phyloP scores from a whole-genome alignment of 169 alveolate genomes.

The Eimeria tenella region DNA sequence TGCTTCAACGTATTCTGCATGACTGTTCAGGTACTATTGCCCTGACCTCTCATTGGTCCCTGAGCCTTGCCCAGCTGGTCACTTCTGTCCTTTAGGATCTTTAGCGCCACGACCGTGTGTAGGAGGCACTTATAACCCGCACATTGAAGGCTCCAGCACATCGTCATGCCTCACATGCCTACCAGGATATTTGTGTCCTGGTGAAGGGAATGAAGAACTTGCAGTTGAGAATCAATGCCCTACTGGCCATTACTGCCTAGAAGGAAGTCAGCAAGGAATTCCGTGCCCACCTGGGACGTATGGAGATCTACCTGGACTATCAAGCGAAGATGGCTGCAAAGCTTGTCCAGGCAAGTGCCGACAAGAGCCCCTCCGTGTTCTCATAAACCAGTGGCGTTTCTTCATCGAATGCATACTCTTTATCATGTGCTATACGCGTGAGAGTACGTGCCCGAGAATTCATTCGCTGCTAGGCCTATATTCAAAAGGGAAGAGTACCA shows the following conservation, averaged over 20 bases:
- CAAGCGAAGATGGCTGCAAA: conserved; percentile 44
- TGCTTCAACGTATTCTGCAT: background rate
- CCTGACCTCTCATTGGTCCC: conserved; percentile 58
- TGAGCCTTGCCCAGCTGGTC: conserved; percentile 72
- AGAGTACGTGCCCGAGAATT: no score
- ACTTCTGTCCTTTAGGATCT: conserved; percentile 65
- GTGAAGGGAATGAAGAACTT: conserved; percentile 57
- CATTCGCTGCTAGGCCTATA: no score
- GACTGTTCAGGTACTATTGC: conserved; percentile 54
- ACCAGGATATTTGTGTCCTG: conserved; percentile 54
- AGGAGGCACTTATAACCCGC: conserved; percentile 66
- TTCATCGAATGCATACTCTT: no score
- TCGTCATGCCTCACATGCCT: conserved; percentile 26
- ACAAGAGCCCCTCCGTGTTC: no score
- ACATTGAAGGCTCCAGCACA: conserved; percentile 62
- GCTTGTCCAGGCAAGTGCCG: conserved; percentile 52
- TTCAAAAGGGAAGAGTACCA: no score
- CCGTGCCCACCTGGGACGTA: conserved; percentile 76
- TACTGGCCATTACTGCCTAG: conserved; percentile 68
- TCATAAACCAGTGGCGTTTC: no score
- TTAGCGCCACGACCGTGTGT: conserved; percentile 63
- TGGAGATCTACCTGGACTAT: conserved; percentile 10
- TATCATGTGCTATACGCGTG: no score
- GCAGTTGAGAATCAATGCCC: conserved; percentile 67
- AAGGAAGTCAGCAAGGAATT: conserved; percentile 40